Base-by-base conservation (phyloP, 1,284 basidiomycete species). In the Vanrija humicola region DNA sequence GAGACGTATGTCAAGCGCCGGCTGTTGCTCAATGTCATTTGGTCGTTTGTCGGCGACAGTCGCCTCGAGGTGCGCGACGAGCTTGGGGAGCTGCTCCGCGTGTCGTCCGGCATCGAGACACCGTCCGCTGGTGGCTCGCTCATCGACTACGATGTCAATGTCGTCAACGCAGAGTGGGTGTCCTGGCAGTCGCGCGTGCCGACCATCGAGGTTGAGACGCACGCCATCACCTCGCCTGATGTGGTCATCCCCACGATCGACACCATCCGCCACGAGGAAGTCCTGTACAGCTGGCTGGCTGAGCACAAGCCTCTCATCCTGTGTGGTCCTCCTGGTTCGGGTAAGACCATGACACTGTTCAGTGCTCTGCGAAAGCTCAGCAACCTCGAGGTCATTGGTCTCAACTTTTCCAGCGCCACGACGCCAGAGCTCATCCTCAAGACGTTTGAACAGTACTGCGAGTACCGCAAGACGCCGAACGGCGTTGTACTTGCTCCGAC, bases 311-410 rank as follows among this genome's bases (percentile, higher is more conserved):
- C 96, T 6, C 82, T 99, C 54, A 90, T 99, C 85, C 83, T 99
- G 21, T 99, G 96, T 73, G 96, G 96, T 46, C 96, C 96, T 67
- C 96, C 96, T 7, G 96, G 96, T 69, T 98, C 95, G 23, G 96
- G 96, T 40, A 99, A 99, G 81, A 99, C 96, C 5, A 99, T 99
- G 96, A 98, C 97, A 0, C 80, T 99, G n/a, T 98, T 98, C 80
- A 96, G 92, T 64, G 96, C 97, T 5, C 83, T 99, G 34, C 87
- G 96, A 54, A 98, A 98, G 76, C 82, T 98, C 44, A 93, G 94
- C 4, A 93, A 98, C 75, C 93, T 99, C 86, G 96, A 98, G 72
- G 92, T 98, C 46, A 94, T 97, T 56, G 96, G 96, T 47, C 86
- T 99, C 65, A 99, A 99, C 78, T 98, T 99, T 77, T 99, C 97